Conservation (phyloP, 352 stramenopile species). For the Phytophthora multivora region DNA sequence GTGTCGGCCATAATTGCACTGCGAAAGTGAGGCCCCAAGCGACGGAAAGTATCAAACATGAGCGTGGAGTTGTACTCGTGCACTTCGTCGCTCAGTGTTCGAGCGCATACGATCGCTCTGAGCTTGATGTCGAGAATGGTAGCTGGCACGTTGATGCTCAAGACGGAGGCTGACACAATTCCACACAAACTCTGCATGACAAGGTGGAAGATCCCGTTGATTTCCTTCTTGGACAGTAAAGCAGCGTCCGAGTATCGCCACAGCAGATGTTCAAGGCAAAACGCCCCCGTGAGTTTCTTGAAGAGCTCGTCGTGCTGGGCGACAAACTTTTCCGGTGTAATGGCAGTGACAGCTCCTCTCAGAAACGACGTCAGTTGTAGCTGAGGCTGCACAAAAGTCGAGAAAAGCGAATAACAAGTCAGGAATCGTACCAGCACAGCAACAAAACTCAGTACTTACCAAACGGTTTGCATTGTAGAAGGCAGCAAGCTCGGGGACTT, state of each 20-base stretch:
- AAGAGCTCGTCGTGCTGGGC: conserved; percentile 80
- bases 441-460: conserved; percentile 30
- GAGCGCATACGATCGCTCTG: conserved; percentile 58
- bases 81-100: conserved; percentile 71
- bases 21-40: conserved; percentile 64
- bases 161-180: conserved; percentile 64
- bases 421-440: neutral
- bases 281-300: conserved; percentile 73
- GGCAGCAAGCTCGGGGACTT: conserved; percentile 68
- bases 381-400: conserved; percentile 49
- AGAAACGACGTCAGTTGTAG: conserved; percentile 79
- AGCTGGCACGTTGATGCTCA: conserved; percentile 54
- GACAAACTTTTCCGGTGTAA: conserved; percentile 79
- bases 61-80: conserved; percentile 74
- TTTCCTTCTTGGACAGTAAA: conserved; percentile 79
- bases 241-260: conserved; percentile 75
- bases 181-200: conserved; percentile 78
- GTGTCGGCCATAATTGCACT: conserved; percentile 62
- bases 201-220: conserved; percentile 82
- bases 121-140: conserved; percentile 78
- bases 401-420: neutral
- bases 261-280: conserved; percentile 77
- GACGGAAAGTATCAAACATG: conserved; percentile 71
- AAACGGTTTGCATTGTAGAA: conserved; percentile 85
- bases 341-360: conserved; percentile 65